Evolutionary conservation across 2,329 filamentous ascomycete species (phyloP), one percentile per base, ranked within the genome.

Genomic region (Zymoseptoria pseudotritici): DNA sequence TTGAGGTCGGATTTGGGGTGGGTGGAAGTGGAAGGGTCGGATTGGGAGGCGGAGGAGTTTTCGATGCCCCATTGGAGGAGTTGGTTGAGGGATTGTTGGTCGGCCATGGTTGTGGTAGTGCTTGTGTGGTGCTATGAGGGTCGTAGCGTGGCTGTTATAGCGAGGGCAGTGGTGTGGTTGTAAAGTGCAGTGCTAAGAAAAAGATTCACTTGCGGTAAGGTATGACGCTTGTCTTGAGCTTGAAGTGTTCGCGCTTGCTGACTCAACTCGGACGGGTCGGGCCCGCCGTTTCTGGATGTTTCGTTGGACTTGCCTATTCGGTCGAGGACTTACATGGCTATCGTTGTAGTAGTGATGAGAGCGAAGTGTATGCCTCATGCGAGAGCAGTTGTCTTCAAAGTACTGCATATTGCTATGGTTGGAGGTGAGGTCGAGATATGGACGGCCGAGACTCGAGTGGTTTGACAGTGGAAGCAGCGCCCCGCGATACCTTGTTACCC

Each of bases 41-140:
- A 70, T 64, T 67, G 71, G 29, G 77, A 72, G 58, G 76, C 73
- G 46, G 77, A 75, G 51, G 83, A 84, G 73, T 88, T 87, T 69
- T 86, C 78, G 69, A 88, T 81, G 69, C 86, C 82, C 90, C 90
- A 94, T 82, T 89, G 88, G 62, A 94, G 84, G 74, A 93, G 86
- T 58, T 85, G 82, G 77, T 90, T 91, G 72, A 93, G 81, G 66
- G 61, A 65, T 61, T 61, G 62, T 60, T 69, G 64, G 58, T 69
- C 62, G 42, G 58, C 52, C 63, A 65, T 68, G 46, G 50, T 58
- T 57, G 57, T 26, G 55, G 19, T 46, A 13, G 8, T 55, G 31
- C 9, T 46, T n/a, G n/a, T n/a, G n/a, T n/a, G n/a, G n/a, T n/a
- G n/a, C n/a, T n/a, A n/a, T n/a, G n/a, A n/a, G n/a, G n/a, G n/a